These are phyloP conservation scores for Linderniella brevidens DNA, from an alignment of 257 asterid species.

Conservation along the genomic window DNA sequence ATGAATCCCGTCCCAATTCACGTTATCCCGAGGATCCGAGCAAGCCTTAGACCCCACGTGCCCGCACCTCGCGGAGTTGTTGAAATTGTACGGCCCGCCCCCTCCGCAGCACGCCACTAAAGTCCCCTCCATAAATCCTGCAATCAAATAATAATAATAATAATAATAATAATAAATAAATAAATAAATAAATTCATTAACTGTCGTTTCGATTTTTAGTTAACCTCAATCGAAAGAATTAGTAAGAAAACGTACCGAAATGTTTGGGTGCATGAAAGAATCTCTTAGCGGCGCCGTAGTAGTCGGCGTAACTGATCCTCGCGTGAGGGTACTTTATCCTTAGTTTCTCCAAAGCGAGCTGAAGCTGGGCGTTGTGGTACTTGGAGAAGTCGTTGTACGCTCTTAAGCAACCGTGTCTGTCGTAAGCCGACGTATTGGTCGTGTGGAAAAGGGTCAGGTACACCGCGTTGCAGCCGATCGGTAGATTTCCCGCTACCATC, in stretches of 20 bases:
- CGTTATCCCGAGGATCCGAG: conserved; percentile 19
- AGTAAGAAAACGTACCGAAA: conserved; percentile 21
- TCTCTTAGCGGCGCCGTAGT: conserved; percentile 47
- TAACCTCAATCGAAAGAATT: background rate
- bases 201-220: background rate
- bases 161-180: background rate
- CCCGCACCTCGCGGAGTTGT: conserved; percentile 66
- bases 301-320: conserved; percentile 59
- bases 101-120: conserved; percentile 70
- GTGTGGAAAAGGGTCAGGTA: conserved; percentile 50
- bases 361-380: conserved; percentile 47
- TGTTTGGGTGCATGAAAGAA: conserved; percentile 42
- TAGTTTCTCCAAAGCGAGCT: conserved; percentile 28
- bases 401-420: conserved; percentile 52
- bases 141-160: background rate
- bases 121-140: conserved; percentile 33
- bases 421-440: conserved; percentile 32
- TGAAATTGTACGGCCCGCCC: conserved; percentile 76
- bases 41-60: conserved; percentile 50
- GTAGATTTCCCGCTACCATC: conserved; percentile 60
- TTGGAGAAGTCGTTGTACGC: conserved; percentile 44
- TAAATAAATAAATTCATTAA: background rate
- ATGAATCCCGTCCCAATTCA: conserved; percentile 71
- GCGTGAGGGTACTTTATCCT: conserved; percentile 40
- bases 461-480: conserved; percentile 64